phyloP scores from a whole-genome alignment of 2,329 filamentous ascomycete species.

The Penicillium sp. region DNA sequence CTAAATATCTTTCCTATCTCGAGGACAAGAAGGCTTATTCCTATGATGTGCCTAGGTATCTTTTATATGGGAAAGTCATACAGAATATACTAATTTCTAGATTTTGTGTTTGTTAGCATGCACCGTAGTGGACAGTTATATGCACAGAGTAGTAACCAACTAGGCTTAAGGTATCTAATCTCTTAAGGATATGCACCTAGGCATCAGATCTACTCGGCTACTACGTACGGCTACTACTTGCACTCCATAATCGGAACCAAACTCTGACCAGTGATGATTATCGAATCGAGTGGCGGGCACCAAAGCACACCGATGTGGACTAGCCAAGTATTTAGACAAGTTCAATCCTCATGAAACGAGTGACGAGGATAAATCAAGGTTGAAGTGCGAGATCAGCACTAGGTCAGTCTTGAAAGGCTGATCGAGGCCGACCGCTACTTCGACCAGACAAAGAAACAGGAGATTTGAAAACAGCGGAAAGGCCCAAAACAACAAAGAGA shows the following conservation, averaged over 20 bases:
- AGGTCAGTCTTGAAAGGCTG: background rate
- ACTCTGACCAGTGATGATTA: background rate
- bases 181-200: background rate
- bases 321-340: background rate
- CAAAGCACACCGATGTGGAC: background rate
- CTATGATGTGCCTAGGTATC: background rate
- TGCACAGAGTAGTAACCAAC: background rate
- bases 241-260: background rate
- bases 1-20: background rate
- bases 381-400: background rate
- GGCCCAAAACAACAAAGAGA: background rate
- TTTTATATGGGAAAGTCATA: background rate
- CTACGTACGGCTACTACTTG: background rate
- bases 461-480: slow-evolving; percentile 1
- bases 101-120: background rate
- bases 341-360: background rate
- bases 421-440: background rate
- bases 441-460: background rate
- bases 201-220: background rate
- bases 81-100: background rate
- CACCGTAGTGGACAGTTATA: too few relatives aligned
- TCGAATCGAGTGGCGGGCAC: background rate
- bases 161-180: background rate
- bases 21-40: background rate
- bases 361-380: background rate